phyloP scores from a whole-genome alignment of 2,329 filamentous ascomycete species.

The Didymella keratinophila region DNA sequence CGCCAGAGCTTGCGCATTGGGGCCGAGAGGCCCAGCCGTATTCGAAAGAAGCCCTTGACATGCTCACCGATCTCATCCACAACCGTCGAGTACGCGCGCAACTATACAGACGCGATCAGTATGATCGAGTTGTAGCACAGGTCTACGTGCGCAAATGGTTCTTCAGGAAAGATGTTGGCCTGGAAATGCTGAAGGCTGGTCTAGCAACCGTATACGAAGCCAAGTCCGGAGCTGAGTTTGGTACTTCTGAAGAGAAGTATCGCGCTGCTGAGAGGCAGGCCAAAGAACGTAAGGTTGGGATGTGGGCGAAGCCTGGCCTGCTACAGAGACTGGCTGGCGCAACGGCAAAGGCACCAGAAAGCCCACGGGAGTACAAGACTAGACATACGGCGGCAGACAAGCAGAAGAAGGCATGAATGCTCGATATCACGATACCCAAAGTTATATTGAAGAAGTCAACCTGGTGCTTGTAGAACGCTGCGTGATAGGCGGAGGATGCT shows the following conservation, averaged over 20 bases:
- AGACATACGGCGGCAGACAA: slow-evolving; percentile 58
- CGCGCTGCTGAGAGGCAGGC: slow-evolving; percentile 67
- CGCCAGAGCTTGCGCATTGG: slow-evolving; percentile 92
- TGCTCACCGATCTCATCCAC: slow-evolving; percentile 77
- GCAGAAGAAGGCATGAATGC: slow-evolving; percentile 44
- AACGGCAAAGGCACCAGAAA: slow-evolving; percentile 69
- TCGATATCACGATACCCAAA: neutral
- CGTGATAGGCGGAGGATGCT: slow-evolving; percentile 5
- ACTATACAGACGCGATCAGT: slow-evolving; percentile 87
- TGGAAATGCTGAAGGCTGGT: slow-evolving; percentile 86
- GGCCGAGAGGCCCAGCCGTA: slow-evolving; percentile 87
- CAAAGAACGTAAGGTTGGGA: slow-evolving; percentile 53
- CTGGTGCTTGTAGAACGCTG: neutral
- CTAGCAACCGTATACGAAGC: slow-evolving; percentile 94
- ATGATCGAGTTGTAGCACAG: slow-evolving; percentile 87
- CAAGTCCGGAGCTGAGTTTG: slow-evolving; percentile 89
- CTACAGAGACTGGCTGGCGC: slow-evolving; percentile 57
- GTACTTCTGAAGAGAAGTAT: slow-evolving; percentile 69
- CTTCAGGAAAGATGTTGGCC: slow-evolving; percentile 79
- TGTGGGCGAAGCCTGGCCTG: slow-evolving; percentile 70
- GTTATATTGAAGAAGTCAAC: neutral
- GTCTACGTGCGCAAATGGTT: slow-evolving; percentile 76
- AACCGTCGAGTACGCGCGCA: slow-evolving; percentile 80
- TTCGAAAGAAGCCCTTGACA: slow-evolving; percentile 79
- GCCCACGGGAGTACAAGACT: slow-evolving; percentile 85